phyloP scores from a whole-genome alignment of 2,329 filamentous ascomycete species.

The Pezicula rhizophila region DNA sequence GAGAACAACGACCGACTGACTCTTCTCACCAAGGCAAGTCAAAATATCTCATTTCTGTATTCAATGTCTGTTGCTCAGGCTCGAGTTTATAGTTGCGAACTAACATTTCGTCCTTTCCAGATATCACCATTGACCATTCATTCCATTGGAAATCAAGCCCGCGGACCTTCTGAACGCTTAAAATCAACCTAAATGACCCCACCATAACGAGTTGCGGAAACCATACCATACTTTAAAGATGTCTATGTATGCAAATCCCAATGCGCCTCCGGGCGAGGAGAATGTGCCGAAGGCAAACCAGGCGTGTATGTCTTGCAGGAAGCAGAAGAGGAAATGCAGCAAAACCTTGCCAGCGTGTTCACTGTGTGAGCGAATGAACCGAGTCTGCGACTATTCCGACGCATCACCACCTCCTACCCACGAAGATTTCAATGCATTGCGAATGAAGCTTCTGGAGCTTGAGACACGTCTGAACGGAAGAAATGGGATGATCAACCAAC shows the following conservation, averaged over 20 bases:
- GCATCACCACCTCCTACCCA: slow-evolving; percentile 29
- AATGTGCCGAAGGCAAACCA: slow-evolving; percentile 28
- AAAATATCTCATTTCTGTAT: no score
- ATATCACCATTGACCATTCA: no score
- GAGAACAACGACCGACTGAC: no score
- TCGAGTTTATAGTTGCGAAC: no score
- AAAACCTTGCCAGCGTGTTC: slow-evolving; percentile 42
- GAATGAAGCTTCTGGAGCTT: slow-evolving; percentile 32
- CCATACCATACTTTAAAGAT: slow-evolving; percentile 1
- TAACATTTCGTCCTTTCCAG: no score
- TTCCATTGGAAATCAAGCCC: no score
- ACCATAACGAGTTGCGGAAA: not conserved
- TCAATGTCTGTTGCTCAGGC: no score
- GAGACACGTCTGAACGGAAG: slow-evolving; percentile 30
- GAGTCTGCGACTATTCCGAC: slow-evolving; percentile 37
- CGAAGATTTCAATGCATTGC: slow-evolving; percentile 34
- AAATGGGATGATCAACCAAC: slow-evolving; percentile 11
- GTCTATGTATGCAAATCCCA: slow-evolving; percentile 11
- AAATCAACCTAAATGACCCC: not conserved
- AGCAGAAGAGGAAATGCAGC: slow-evolving; percentile 47
- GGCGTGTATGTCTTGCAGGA: slow-evolving; percentile 38
- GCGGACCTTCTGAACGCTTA: not conserved
- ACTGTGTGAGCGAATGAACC: slow-evolving; percentile 38
- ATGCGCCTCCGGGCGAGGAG: slow-evolving; percentile 5
- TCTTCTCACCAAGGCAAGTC: no score